Evolutionary conservation across 2,329 filamentous ascomycete genomes (phyloP), one percentile per base, ranked within the genome.

Genomic region (Leptographium flavum): DNA sequence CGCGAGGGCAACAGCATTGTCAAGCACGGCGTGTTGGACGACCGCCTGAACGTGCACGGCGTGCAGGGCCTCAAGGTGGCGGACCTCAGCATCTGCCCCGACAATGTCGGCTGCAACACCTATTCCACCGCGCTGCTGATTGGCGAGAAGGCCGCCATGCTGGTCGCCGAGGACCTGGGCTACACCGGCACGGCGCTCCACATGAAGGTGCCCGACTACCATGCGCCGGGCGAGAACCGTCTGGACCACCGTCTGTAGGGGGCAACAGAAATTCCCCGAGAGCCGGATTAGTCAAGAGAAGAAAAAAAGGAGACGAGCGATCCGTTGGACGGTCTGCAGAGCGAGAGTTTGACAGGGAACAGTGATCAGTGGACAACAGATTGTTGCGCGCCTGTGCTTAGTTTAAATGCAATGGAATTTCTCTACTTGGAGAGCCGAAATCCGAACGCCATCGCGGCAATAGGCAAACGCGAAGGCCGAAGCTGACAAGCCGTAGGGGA

Each of bases 51-150:
- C 53, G 82, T 87, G 3, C 80, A 87, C 57, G 83, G 81, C 43
- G 81, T 86, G 52, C 73, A 84, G 67, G 78, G 79, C 15, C 71
- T 87, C 54, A 87, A 87, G 71, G 81, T 87, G 22, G 81, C 81
- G 13, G 83, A 87, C 60, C 61, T 87, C 38, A 79, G 72, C 42
- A 83, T 87, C 66, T 87, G 81, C 61, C 82, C 83, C 1, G 81
- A 87, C 60, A 87, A 87, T 52, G 81, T 87, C 21, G 82, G 79
- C 49, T 79, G 76, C 63, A 79, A 80, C 61, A 79, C 73, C 31
- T 79, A 79, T 59, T 73, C 75, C 50, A 85, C 81, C 31, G 82
- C 83, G 5, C 69, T 87, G 10, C 68, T 86, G 42, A 85, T 87
- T 49, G 82, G 81, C 33, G 82, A 87, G 67, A 87, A 86, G 68